Base-by-base conservation (phyloP, 331 rosid genomes). In the Rhamnella rubrinervis region DNA sequence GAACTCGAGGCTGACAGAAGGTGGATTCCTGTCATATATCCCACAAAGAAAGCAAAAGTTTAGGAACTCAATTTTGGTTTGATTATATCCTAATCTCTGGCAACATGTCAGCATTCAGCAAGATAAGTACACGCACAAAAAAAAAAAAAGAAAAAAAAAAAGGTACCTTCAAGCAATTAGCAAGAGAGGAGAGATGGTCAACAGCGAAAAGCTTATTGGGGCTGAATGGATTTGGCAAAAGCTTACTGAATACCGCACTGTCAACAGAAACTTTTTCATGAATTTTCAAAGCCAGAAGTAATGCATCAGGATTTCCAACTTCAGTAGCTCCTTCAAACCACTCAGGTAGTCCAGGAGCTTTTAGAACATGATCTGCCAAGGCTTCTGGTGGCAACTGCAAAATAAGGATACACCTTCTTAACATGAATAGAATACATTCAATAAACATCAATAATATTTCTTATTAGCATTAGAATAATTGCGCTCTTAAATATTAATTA, bases 1-100 rank as follows among this genome's bases (percentile, higher is more conserved):
- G 99, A 78, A 89, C 84, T 67, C 95, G 89, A 74, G 96, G 99
- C 82, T 89, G 99, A 83, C 99, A 89, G 72, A 91, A 95, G 65
- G 95, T 89, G 15, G 99, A 87, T 77, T 95, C 99, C 99, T 95
- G 97, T 72, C 55, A 80, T 38, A 72, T 70, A 74, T 31, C 35
- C 35, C 35, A 6, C 66, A 68, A 41, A 77, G 66, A 68, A 66
- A 6, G 26, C 41, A 66, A 81, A 71, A 23, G 44, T 55, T 67
- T 19, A 59, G 55, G 26, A 57, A 77, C 23, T 55, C 2, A 44
- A 46, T 65, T 21, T 59, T 31, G 35, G 35, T 31, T 31, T 31
- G 23, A 13, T 56, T 20, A 6, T 14, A 25, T 58, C 16, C 26
- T 26, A 38, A 58, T 58, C 37, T 57, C 2, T 57, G 25, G 1